These are phyloP conservation scores for Termitomyces sp. DNA, from an alignment of 768 basidiomycete genomes.

Conservation along the genomic window DNA sequence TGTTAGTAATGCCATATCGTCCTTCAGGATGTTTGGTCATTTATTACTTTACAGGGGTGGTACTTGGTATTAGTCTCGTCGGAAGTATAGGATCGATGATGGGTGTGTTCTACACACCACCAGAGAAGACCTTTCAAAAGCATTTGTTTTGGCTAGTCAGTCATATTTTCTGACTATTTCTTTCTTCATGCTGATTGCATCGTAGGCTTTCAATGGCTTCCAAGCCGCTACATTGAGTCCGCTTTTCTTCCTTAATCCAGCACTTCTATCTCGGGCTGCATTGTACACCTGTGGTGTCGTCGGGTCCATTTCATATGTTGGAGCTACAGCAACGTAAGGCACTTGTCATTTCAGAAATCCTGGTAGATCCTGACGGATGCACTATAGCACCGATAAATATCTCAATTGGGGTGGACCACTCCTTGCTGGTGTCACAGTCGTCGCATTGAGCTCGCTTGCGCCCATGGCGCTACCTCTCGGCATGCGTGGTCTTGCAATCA, in stretches of 20 bases:
- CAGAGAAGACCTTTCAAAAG: slow-evolving; percentile 71
- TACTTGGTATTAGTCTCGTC: slow-evolving; percentile 73
- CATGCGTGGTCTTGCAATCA: slow-evolving; percentile 65
- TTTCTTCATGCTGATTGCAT: not conserved
- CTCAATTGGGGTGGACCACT: slow-evolving; percentile 84
- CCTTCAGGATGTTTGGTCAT: not conserved
- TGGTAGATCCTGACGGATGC: not conserved
- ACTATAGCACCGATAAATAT: slow-evolving; percentile 66
- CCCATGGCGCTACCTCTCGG: slow-evolving; percentile 88
- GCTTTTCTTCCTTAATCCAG: slow-evolving; percentile 84
- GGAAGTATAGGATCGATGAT: slow-evolving; percentile 84
- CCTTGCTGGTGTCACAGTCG: slow-evolving; percentile 83
- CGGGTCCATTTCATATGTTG: slow-evolving; percentile 82
- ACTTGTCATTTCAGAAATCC: not conserved
- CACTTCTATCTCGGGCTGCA: slow-evolving; percentile 80
- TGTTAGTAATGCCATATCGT: slow-evolving; percentile 39
- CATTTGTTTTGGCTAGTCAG: slow-evolving; percentile 77
- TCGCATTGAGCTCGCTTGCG: slow-evolving; percentile 80
- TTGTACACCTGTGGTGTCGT: slow-evolving; percentile 84
- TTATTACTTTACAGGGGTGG: slow-evolving; percentile 50
- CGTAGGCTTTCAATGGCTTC: slow-evolving; percentile 75
- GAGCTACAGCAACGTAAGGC: slow-evolving; percentile 74
- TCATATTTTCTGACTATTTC: not conserved
- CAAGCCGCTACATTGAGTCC: slow-evolving; percentile 86
- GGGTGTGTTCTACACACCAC: slow-evolving; percentile 72